Evolutionary conservation across 768 basidiomycete species (phyloP), one percentile per base, ranked within the genome.

Genomic region (Mycena sanguinolenta): DNA sequence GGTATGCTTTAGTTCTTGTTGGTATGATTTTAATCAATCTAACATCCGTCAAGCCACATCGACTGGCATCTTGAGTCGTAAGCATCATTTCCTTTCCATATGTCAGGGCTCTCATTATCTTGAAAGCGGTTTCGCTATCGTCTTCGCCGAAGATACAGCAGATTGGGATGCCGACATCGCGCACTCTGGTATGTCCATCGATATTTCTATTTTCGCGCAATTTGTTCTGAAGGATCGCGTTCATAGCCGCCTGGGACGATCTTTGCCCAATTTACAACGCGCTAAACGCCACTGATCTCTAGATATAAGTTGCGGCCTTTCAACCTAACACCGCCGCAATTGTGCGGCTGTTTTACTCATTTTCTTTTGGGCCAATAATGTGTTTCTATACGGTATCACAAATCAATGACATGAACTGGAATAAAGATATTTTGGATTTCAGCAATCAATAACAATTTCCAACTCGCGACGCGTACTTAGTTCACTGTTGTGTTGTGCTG

Each of bases 81-180:
- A n/a, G n/a, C n/a, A n/a, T n/a, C n/a, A n/a, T n/a, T n/a, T n/a
- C n/a, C n/a, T n/a, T n/a, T n/a, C n/a, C n/a, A n/a, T n/a, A n/a
- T n/a, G n/a, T n/a, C n/a, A n/a, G n/a, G n/a, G n/a, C n/a, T n/a
- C n/a, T n/a, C n/a, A n/a, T n/a, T n/a, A 89, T 78, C 75, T 88
- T 12, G 77, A 84, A 17, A 73, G 76, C 82, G 85, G 85, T n/a
- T 77, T 85, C 17, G 84, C 84, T 2, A 67, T 86, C 21, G 82
- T 85, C 8, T 80, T 86, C 52, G 84, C 82, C 0, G 84, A 84
- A 67, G 82, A 81, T 34, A 69, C 77, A 2, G 54, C n/a, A 1
- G 74, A 74, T 7, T 60, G 59, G 59, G 32, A 46, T 32, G 2
- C 42, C 23, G 16, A 30, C 4, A 60, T 60, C 9, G 44, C 59